A percentile compares a stretch with the other conserved stretches of the same genome.
Evolutionary conservation across 805 yeast species (phyloP).

Genomic region (Clavispora fructus): DNA sequence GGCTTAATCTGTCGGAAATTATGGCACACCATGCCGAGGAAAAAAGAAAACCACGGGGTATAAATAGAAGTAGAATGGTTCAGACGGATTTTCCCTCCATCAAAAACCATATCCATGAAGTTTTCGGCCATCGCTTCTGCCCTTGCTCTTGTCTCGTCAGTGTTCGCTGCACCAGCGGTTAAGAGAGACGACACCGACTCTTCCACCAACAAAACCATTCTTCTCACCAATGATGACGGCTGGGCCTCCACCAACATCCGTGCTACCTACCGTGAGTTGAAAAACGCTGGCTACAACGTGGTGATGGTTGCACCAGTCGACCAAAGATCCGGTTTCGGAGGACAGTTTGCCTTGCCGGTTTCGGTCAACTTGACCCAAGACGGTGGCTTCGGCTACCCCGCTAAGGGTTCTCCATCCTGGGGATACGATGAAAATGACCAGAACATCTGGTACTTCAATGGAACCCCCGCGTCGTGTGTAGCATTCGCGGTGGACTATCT

Average conservation of each 20-base stretch:
- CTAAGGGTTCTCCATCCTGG: slow-evolving; percentile 50
- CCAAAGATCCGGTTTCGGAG: slow-evolving; percentile 24
- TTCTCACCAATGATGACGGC: slow-evolving; percentile 53
- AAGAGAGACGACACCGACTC: slow-evolving; percentile 10
- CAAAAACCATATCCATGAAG: slow-evolving; percentile 3
- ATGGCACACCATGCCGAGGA: neutral
- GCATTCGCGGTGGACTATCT: slow-evolving; percentile 24
- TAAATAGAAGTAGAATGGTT: neutral
- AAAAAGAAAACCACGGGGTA: neutral
- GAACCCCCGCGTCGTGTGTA: slow-evolving; percentile 23
- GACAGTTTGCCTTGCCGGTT: slow-evolving; percentile 43
- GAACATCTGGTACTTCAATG: slow-evolving; percentile 26
- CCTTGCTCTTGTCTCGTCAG: slow-evolving; percentile 14
- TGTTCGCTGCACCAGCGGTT: slow-evolving; percentile 19
- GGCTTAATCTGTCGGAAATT: neutral
- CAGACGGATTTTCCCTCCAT: neutral
- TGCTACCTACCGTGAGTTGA: slow-evolving; percentile 44
- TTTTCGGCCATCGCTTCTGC: slow-evolving; percentile 8
- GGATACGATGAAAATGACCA: slow-evolving; percentile 42
- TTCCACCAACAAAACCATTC: slow-evolving; percentile 32
- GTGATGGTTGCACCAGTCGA: slow-evolving; percentile 16
- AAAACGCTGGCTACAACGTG: slow-evolving; percentile 16
- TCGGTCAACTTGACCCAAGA: slow-evolving; percentile 34
- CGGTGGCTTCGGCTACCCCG: slow-evolving; percentile 45
- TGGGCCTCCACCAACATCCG: slow-evolving; percentile 55